Evolutionary conservation across 1,139 yeast genomes (phyloP), one percentile per base, ranked within the genome.

Genomic region (Kodamaea suecica): DNA sequence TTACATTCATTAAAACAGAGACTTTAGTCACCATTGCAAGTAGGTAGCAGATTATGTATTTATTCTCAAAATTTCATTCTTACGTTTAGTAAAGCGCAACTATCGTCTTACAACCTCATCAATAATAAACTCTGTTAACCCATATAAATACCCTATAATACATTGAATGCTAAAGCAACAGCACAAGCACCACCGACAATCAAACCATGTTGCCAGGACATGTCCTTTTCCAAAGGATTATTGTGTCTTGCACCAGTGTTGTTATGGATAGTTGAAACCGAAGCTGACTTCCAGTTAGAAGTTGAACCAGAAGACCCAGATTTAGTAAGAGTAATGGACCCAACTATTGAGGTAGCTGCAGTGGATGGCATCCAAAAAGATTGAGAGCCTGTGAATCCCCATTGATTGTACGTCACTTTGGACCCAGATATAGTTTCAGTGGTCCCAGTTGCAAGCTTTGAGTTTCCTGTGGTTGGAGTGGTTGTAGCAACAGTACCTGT

Each of bases 341-440:
- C 29, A 16, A 29, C 15, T 15, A 39, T 25, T 14, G 37, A 29
- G 7, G 45, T 40, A 6, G 48, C 34, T 23, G 54, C 53, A n/a
- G n/a, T n/a, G n/a, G n/a, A n/a, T n/a, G n/a, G n/a, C 21, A 43
- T 44, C 74, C 74, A 68, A 3, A 47, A 48, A 0, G 64, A 55
- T 45, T 68, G 70, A 3, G 58, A 45, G 1, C 74, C 74, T 3
- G 70, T 63, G 46, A 68, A 68, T 2, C 74, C 74, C 61, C 62
- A 68, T 44, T 65, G 66, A 48, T 68, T 68, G 50, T 55, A 62
- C 3, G 63, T 47, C n/a, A 36, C 59, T 7, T n/a, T 27, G 14
- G 38, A 19, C 10, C 24, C 34, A 7, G 19, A 28, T 10, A 9
- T 16, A 8, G 21, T 15, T 26, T 10, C 29, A 13, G 10, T 13